These are phyloP conservation scores for Komagataella populi DNA, from an alignment of 805 yeast genomes.

Conservation along the genomic window DNA sequence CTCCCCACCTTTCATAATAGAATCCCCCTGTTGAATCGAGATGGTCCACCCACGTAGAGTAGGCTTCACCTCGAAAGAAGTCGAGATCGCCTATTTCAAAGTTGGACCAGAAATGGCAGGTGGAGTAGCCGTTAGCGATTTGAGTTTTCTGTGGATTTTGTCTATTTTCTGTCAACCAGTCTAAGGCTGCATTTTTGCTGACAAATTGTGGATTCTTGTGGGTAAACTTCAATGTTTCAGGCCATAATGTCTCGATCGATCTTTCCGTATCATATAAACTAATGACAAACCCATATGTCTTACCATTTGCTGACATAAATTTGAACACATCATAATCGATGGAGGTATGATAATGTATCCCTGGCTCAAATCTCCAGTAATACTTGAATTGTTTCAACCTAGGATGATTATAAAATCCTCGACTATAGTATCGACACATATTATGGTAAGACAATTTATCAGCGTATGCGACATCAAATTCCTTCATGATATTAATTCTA, in stretches of 20 bases:
- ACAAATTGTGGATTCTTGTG: conserved; percentile 42
- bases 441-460: conserved; percentile 53
- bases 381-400: conserved; percentile 46
- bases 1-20: conserved; percentile 90
- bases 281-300: conserved; percentile 63
- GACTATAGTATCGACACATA: conserved; percentile 75
- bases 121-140: conserved; percentile 30
- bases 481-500: conserved; percentile 21
- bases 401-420: conserved; percentile 49
- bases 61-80: conserved; percentile 58
- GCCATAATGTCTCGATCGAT: conserved; percentile 53
- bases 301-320: conserved; percentile 52
- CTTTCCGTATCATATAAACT: conserved; percentile 59
- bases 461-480: conserved; percentile 45
- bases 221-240: conserved; percentile 49
- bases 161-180: conserved; percentile 35
- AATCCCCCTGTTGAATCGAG: conserved; percentile 67
- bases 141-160: conserved; percentile 33
- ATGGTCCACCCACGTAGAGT: conserved; percentile 45
- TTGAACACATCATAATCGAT: conserved; percentile 68
- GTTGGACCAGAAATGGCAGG: conserved; percentile 85
- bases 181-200: conserved; percentile 36
- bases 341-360: conserved; percentile 51
- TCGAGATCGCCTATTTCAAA: conserved; percentile 82
- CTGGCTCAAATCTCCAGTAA: conserved; percentile 78